These are phyloP conservation scores for Kuraishia borneana DNA, from an alignment of 805 yeast species.

Conservation along the genomic window DNA sequence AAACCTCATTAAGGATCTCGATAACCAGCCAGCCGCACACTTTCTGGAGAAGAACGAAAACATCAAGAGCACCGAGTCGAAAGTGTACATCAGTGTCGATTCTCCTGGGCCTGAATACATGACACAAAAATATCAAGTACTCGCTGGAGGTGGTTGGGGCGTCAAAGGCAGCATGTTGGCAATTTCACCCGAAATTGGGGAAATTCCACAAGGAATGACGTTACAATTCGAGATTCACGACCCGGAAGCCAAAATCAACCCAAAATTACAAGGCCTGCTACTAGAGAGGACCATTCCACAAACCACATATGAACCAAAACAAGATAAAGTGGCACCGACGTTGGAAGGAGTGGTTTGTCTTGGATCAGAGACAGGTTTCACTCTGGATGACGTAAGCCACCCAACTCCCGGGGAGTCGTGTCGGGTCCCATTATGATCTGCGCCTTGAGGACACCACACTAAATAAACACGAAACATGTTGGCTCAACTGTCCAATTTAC, in stretches of 20 bases:
- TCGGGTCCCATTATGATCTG: neutral
- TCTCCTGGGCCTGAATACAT: constrained; percentile 4
- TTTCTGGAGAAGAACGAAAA: constrained; percentile 33
- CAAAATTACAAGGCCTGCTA: neutral
- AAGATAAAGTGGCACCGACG: too few relatives aligned
- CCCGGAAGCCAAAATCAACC: neutral
- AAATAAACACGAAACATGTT: constrained; percentile 16
- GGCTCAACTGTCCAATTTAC: constrained; percentile 25
- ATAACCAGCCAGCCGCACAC: constrained; percentile 45
- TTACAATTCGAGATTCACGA: constrained; percentile 23
- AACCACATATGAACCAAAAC: neutral
- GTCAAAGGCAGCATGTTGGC: constrained; percentile 57
- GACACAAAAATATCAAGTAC: constrained; percentile 32
- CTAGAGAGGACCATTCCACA: constrained; percentile 1
- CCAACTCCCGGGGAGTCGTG: constrained; percentile 18
- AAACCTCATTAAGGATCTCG: constrained; percentile 47
- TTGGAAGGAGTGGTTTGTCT: neutral
- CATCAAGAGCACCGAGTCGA: constrained; percentile 32
- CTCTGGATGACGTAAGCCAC: constrained; percentile 19
- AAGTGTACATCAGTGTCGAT: constrained; percentile 21
- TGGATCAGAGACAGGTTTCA: neutral
- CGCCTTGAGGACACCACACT: constrained; percentile 2
- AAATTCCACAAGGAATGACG: constrained; percentile 29
- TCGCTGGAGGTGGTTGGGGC: constrained; percentile 74
- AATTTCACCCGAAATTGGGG: constrained; percentile 43